Conservation (phyloP, 306 rosid species). For the Trifolium pratense region DNA sequence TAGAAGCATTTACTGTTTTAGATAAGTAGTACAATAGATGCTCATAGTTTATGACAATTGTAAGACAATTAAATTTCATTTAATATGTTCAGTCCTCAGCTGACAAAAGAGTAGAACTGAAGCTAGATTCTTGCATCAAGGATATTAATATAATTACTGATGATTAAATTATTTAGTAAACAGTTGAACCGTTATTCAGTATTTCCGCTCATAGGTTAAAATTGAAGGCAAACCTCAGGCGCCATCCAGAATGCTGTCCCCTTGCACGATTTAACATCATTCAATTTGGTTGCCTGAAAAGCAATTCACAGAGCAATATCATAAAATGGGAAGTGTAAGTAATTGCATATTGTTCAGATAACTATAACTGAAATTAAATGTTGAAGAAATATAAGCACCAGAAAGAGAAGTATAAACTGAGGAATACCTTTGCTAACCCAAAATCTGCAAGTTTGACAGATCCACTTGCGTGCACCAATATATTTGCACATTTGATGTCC, state of each 20-base stretch:
- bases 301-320: constrained; percentile 33
- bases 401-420: constrained; percentile 23
- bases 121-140: constrained; percentile 26
- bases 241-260: constrained; percentile 99
- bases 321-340: constrained; percentile 33
- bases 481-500: constrained; percentile 96
- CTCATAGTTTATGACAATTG: background rate
- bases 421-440: constrained; percentile 94
- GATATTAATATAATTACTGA: constrained; percentile 1
- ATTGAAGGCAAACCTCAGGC: constrained; percentile 81
- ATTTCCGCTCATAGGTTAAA: constrained; percentile 33
- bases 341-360: constrained; percentile 27
- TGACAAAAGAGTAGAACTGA: constrained; percentile 32
- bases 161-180: constrained; percentile 31
- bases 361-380: constrained; percentile 30
- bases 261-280: constrained; percentile 78
- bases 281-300: constrained; percentile 75
- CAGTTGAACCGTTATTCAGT: constrained; percentile 4
- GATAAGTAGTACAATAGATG: constrained; percentile 1
- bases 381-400: constrained; percentile 4
- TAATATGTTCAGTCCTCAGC: constrained; percentile 16
- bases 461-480: constrained; percentile 90
- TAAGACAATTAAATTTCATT: constrained; percentile 13
- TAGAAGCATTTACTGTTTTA: constrained; percentile 19
- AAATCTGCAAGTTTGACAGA: constrained; percentile 97